Evolutionary conservation across 1,284 basidiomycete species (phyloP).

Genomic region (Cutaneotrichosporon cyanovorans): DNA sequence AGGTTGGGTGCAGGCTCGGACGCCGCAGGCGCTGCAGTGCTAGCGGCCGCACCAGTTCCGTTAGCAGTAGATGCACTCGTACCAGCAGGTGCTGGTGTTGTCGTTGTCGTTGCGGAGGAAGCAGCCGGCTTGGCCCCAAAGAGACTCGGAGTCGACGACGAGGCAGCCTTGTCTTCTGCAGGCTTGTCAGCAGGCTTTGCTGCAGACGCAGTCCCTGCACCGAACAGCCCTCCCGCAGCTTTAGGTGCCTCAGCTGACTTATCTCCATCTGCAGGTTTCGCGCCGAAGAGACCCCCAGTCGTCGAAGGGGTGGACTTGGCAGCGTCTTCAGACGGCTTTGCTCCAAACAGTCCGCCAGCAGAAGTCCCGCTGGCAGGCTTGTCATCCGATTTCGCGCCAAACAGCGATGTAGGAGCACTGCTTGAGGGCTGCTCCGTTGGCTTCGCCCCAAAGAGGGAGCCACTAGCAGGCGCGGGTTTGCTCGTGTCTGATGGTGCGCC

Average conservation of each 20-base stretch:
- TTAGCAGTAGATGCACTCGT: constrained; percentile 26
- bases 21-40: constrained; percentile 50
- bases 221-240: neutral
- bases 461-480: no score
- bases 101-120: constrained; percentile 1
- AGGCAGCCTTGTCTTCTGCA: constrained; percentile 7
- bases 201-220: constrained; percentile 20
- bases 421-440: constrained; percentile 18
- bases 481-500: no score
- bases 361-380: constrained; percentile 9
- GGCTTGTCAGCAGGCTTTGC: constrained; percentile 20
- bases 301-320: constrained; percentile 16
- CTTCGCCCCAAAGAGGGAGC: neutral
- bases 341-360: constrained; percentile 15
- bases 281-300: constrained; percentile 28
- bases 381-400: constrained; percentile 1
- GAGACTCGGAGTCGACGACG: constrained; percentile 10
- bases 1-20: constrained; percentile 60
- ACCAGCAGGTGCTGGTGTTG: constrained; percentile 14
- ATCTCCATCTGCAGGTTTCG: constrained; percentile 19
- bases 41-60: constrained; percentile 13
- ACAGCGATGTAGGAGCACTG: constrained; percentile 9
- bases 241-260: constrained; percentile 14
- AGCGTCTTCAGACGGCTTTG: constrained; percentile 21
- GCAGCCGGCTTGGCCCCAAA: constrained; percentile 24